A percentile compares a stretch with the other conserved stretches of the same genome.
These are phyloP conservation scores for Somion occarium DNA, from an alignment of 1,284 basidiomycete genomes.

Conservation along the genomic window DNA sequence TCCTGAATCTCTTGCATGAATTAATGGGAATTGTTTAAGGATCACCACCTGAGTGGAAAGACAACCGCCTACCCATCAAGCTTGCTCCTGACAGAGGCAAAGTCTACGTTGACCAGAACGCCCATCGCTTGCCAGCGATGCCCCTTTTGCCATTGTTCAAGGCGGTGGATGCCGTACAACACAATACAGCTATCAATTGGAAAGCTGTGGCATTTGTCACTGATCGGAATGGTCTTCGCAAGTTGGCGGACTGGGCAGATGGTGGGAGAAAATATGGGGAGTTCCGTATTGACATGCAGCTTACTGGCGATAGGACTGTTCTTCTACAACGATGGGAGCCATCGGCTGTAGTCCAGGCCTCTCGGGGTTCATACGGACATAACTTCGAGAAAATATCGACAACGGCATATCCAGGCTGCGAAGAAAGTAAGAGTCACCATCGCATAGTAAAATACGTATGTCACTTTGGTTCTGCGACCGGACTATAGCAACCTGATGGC, in stretches of 20 bases:
- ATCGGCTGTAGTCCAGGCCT: constrained; percentile 24
- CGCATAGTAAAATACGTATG: constrained; percentile 15
- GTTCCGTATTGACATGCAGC: constrained; percentile 54
- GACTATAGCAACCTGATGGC: not conserved
- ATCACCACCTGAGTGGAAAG: constrained; percentile 46
- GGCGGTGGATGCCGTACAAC: constrained; percentile 40
- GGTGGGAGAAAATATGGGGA: constrained; percentile 9
- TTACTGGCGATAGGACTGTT: constrained; percentile 47
- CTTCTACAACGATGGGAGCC: constrained; percentile 49
- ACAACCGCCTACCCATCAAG: constrained; percentile 38
- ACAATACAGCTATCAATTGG: constrained; percentile 36
- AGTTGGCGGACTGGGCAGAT: constrained; percentile 49
- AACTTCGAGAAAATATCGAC: constrained; percentile 12
- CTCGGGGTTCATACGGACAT: constrained; percentile 4
- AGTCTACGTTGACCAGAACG: constrained; percentile 46
- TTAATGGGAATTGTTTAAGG: constrained; percentile 28
- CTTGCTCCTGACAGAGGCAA: constrained; percentile 43
- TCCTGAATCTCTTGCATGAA: not conserved
- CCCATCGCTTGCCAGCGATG: constrained; percentile 35
- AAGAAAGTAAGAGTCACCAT: constrained; percentile 10
- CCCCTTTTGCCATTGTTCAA: constrained; percentile 44
- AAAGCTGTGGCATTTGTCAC: constrained; percentile 47
- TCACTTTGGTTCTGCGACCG: not conserved
- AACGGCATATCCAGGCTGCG: constrained; percentile 7
- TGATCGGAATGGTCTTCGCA: constrained; percentile 53